Percentiles rank a stretch among this genome's conserved stretches.
phyloP scores from a whole-genome alignment of 495 filamentous ascomycete genomes.

The Hypomontagnella submonticulosa region DNA sequence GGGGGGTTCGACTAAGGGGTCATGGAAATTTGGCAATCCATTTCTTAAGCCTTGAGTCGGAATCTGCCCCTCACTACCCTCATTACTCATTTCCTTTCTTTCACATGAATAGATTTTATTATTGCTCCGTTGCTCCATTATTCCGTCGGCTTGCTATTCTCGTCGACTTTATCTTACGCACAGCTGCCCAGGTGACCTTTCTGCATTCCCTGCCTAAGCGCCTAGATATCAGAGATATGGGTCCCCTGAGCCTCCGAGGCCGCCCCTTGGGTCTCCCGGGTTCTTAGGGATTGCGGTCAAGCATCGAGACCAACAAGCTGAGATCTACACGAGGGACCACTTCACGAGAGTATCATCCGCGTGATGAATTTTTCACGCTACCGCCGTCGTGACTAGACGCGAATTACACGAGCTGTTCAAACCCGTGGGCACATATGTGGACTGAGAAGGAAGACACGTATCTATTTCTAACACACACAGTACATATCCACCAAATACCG shows the following conservation, averaged over 20 bases:
- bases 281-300: constrained; percentile 29
- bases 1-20: not conserved
- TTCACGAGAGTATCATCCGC: constrained; percentile 36
- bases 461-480: constrained; percentile 22
- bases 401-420: constrained; percentile 24
- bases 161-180: constrained; percentile 34
- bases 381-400: constrained; percentile 22
- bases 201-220: constrained; percentile 38
- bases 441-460: constrained; percentile 35
- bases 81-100: constrained; percentile 30
- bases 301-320: constrained; percentile 31
- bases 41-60: constrained; percentile 16
- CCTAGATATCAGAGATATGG: constrained; percentile 25
- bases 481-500: constrained; percentile 34
- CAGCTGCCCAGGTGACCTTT: constrained; percentile 31
- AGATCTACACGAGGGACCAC: constrained; percentile 38
- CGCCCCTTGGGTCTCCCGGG: constrained; percentile 4
- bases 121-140: constrained; percentile 18
- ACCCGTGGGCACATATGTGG: constrained; percentile 23
- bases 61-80: constrained; percentile 15
- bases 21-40: constrained; percentile 38
- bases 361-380: constrained; percentile 24
- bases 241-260: constrained; percentile 31
- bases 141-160: constrained; percentile 18
- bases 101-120: constrained; percentile 28